Conservation (phyloP, 164 flowering plant species). For the Dillenia suffruticosa region DNA sequence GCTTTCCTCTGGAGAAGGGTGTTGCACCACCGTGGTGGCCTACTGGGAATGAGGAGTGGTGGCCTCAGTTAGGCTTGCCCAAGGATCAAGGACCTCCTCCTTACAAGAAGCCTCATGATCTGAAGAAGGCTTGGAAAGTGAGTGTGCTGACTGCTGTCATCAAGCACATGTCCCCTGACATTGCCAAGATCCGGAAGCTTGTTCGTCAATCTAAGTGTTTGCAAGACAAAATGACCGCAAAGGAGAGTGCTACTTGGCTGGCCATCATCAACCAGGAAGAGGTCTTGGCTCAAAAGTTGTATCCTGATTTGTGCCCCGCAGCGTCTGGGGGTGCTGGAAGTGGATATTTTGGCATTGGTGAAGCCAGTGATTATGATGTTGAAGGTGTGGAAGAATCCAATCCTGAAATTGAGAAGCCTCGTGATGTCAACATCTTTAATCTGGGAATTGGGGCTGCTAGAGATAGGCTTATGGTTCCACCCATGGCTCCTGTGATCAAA, state of each 20-base stretch:
- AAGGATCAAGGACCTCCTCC: slow-evolving; percentile 27
- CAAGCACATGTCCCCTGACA: slow-evolving; percentile 58
- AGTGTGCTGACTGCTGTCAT: slow-evolving; percentile 48
- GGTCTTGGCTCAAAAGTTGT: slow-evolving; percentile 38
- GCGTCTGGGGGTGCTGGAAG: slow-evolving; percentile 31
- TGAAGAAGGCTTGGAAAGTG: slow-evolving; percentile 48
- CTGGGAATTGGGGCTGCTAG: slow-evolving; percentile 14
- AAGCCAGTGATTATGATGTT: slow-evolving; percentile 51
- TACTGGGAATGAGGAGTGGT: slow-evolving; percentile 32
- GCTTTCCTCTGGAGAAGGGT: slow-evolving; percentile 37
- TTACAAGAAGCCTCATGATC: slow-evolving; percentile 43
- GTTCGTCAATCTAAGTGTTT: slow-evolving; percentile 61
- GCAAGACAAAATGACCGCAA: slow-evolving; percentile 67
- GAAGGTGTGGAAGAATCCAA: slow-evolving; percentile 40
- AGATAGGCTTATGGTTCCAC: slow-evolving; percentile 16
- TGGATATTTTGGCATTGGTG: slow-evolving; percentile 30
- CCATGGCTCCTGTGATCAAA: slow-evolving; percentile 20
- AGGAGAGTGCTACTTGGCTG: slow-evolving; percentile 58
- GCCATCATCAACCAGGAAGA: slow-evolving; percentile 54
- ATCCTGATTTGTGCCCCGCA: slow-evolving; percentile 35
- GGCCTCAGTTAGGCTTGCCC: slow-evolving; percentile 25
- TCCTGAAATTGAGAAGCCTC: slow-evolving; percentile 35
- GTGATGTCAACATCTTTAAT: slow-evolving; percentile 13
- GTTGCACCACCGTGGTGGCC: slow-evolving; percentile 45
- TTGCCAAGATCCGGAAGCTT: slow-evolving; percentile 51